A percentile compares a stretch with the other conserved stretches of the same genome.
Evolutionary conservation across 108 stramenopile species (phyloP).

Genomic region (Schizochytrium sp.): DNA sequence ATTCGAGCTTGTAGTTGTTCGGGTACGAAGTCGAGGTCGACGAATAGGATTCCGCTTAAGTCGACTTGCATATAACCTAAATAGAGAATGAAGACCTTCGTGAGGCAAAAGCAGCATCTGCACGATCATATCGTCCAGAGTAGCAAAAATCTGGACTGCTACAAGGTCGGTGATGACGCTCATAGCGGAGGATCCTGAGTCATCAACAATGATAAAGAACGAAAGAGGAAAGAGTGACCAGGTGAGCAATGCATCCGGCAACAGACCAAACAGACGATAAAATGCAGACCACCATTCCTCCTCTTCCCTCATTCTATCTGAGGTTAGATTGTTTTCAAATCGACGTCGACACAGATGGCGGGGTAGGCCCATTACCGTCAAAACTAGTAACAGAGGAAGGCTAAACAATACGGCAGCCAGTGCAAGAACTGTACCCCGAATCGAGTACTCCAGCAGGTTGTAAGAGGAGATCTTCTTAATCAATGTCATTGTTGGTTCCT

Average conservation of each 20-base stretch:
- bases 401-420: not conserved
- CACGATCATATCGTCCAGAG: constrained; percentile 39
- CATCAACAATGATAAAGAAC: not conserved
- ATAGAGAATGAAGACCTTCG: constrained; percentile 36
- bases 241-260: constrained; percentile 11
- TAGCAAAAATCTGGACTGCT: constrained; percentile 40
- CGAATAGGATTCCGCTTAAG: not conserved
- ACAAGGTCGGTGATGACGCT: constrained; percentile 40
- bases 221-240: constrained; percentile 51
- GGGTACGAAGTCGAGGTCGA: no score
- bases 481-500: constrained; percentile 10
- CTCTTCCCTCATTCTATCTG: not conserved
- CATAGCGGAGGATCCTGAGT: constrained; percentile 3
- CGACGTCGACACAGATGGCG: not conserved
- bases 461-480: not conserved
- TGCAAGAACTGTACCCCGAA: not conserved
- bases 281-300: constrained; percentile 8
- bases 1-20: no score
- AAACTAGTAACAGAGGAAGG: not conserved
- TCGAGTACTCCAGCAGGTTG: not conserved
- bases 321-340: not conserved
- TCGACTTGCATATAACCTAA: not conserved
- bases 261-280: constrained; percentile 29
- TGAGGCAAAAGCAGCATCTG: constrained; percentile 42
- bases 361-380: not conserved